Evolutionary conservation across 2,329 filamentous ascomycete genomes (phyloP).

Genomic region (Fusarium musae): DNA sequence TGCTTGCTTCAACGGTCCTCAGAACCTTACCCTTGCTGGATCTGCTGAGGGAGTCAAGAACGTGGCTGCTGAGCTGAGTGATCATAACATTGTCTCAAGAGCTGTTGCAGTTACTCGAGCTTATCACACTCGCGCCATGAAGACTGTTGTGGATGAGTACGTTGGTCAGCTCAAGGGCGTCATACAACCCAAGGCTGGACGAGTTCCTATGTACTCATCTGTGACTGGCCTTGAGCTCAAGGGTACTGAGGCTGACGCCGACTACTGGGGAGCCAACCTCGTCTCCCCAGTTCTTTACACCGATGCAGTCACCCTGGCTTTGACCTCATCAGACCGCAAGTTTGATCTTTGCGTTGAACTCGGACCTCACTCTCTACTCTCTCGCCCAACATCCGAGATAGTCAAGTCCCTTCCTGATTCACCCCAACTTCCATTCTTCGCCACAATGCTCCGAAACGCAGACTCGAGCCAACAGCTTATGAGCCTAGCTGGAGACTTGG

Average conservation of each 20-base stretch:
- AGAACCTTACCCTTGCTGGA: conserved; percentile 38
- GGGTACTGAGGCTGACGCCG: conserved; percentile 35
- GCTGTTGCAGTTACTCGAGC: conserved; percentile 36
- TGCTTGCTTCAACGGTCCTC: conserved; percentile 39
- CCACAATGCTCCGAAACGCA: conserved; percentile 37
- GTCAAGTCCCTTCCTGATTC: conserved; percentile 22
- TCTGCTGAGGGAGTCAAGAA: conserved; percentile 33
- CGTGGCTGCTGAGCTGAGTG: conserved; percentile 25
- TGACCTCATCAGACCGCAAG: conserved; percentile 27
- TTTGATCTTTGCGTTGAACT: conserved; percentile 34
- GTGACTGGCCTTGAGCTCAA: conserved; percentile 29
- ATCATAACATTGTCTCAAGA: conserved; percentile 30
- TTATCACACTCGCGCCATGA: conserved; percentile 38
- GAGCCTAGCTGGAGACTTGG: conserved; percentile 35
- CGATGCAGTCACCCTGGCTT: conserved; percentile 36
- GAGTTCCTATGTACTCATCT: conserved; percentile 38
- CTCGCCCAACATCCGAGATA: conserved; percentile 38
- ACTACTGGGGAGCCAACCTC: conserved; percentile 39
- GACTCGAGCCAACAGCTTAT: conserved; percentile 37
- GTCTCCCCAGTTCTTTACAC: conserved; percentile 41
- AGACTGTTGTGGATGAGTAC: conserved; percentile 34
- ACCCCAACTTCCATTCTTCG: conserved; percentile 33
- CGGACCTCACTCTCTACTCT: conserved; percentile 37
- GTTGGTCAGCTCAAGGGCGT: conserved; percentile 22
- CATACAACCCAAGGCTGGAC: conserved; percentile 26